Conservation (phyloP, 805 yeast species). For the Wickerhamomyces canadensis region DNA sequence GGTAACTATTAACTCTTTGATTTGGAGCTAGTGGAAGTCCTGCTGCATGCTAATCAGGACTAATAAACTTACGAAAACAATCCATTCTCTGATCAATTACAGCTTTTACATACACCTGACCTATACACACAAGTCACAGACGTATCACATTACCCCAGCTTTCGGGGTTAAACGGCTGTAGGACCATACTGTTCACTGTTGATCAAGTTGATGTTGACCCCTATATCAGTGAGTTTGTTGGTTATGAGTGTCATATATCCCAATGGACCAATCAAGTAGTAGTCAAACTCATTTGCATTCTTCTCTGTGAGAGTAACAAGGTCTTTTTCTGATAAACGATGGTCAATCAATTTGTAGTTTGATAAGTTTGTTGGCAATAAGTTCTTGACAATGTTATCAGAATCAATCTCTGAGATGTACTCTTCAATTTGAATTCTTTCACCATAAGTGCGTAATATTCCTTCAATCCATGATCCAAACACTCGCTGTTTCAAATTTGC, state of each 20-base stretch:
- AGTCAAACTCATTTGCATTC: slow-evolving; percentile 8
- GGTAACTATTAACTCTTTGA: too few relatives aligned
- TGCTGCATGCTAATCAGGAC: too few relatives aligned
- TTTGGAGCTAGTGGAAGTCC: too few relatives aligned
- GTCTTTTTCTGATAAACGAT: slow-evolving; percentile 6
- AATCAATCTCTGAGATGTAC: slow-evolving; percentile 7
- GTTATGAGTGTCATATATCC: slow-evolving; percentile 13
- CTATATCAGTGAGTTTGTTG: slow-evolving; percentile 1
- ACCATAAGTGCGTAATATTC: slow-evolving; percentile 7
- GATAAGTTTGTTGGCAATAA: slow-evolving; percentile 1
- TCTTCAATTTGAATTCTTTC: slow-evolving; percentile 9
- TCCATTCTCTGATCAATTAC: too few relatives aligned
- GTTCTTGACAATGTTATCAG: neutral
- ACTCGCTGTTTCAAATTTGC: slow-evolving; percentile 7
- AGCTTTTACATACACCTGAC: too few relatives aligned
- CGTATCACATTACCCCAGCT: too few relatives aligned
- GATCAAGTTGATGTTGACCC: slow-evolving; percentile 9
- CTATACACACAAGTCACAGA: too few relatives aligned
- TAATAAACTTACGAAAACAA: too few relatives aligned
- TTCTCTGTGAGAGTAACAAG: slow-evolving; percentile 5
- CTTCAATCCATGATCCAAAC: slow-evolving; percentile 12
- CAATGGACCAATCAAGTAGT: slow-evolving; percentile 22
- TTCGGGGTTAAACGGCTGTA: too few relatives aligned
- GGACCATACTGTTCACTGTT: slow-evolving; percentile 24
- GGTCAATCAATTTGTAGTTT: slow-evolving; percentile 4